phyloP scores from a whole-genome alignment of 768 basidiomycete species.

The Suillus americanus region DNA sequence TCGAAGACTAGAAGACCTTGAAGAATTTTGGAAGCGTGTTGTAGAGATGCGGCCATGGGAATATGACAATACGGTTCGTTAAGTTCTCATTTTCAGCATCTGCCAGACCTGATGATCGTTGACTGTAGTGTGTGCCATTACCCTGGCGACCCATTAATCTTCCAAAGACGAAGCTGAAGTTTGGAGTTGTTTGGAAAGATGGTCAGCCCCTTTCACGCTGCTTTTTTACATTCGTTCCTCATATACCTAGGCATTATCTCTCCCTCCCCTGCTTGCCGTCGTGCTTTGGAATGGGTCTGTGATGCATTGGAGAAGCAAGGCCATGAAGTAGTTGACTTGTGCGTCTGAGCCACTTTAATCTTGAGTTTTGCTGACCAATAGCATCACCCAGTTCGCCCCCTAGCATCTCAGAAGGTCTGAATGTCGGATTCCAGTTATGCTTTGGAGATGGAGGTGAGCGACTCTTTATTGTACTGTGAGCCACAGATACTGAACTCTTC shows the following conservation, averaged over 20 bases:
- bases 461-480: background rate
- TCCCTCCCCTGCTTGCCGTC: constrained; percentile 40
- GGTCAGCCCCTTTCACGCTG: constrained; percentile 26
- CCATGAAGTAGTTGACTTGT: constrained; percentile 42
- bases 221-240: background rate
- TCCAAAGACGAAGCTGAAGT: constrained; percentile 34
- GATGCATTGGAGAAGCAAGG: constrained; percentile 36
- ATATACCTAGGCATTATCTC: constrained; percentile 32
- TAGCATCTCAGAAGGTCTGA: constrained; percentile 47
- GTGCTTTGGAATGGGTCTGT: constrained; percentile 35
- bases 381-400: constrained; percentile 39
- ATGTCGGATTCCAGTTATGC: constrained; percentile 51
- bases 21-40: constrained; percentile 43
- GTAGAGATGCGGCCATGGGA: constrained; percentile 42
- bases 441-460: constrained; percentile 56
- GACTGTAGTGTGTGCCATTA: constrained; percentile 39
- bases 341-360: constrained; percentile 7
- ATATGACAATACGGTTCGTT: constrained; percentile 41
- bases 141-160: constrained; percentile 41
- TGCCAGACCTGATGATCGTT: background rate
- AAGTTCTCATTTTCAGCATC: background rate
- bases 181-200: constrained; percentile 42
- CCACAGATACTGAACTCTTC: background rate
- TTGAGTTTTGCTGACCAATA: background rate
- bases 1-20: constrained; percentile 40